Evolutionary conservation across 768 basidiomycete species (phyloP), one percentile per base, ranked within the genome.

Genomic region (Suillus cothurnatus): DNA sequence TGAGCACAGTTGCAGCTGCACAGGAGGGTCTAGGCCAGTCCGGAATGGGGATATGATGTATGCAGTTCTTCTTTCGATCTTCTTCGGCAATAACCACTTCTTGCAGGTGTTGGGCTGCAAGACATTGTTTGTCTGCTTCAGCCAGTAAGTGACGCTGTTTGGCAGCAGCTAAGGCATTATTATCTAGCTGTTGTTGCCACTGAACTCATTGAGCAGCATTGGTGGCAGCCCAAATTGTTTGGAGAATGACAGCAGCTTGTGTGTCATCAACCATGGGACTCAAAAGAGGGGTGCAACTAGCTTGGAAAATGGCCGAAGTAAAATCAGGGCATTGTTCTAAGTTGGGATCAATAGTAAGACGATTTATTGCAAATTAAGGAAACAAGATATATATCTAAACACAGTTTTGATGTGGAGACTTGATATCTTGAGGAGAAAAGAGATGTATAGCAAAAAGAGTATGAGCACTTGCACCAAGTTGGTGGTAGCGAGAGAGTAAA

Each of bases 91-190:
- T 9, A 0, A 19, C 19, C 0, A 21, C 43, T 0, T 45, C 43
- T 8, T 21, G 43, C 8, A 21, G 7, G 4, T 6, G 3, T 0
- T 45, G 43, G 1, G 43, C 43, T 0, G 0, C 21, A 2, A 45
- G 43, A 4, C 43, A 3, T n/a, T n/a, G 43, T 21, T 32, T 5
- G 0, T 23, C 12, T 1, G 11, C n/a, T 6, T 49, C n/a, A 4
- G 0, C n/a, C 0, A 49, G 47, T 0, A 49, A 4, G 0, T 12
- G 5, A 1, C 14, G 11, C 2, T 23, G 47, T 11, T 49, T 12
- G 1, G 0, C n/a, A 6, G 47, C 12, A 0, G 2, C 2, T 4
- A 23, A n/a, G 0, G 9, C 4, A 2, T 23, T 23, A 1, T 2
- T 11, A 5, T 23, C 23, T 0, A 49, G 5, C 4, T 49, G 47